These are phyloP conservation scores for Neurospora terricola DNA, from an alignment of 495 filamentous ascomycete genomes.

Conservation along the genomic window DNA sequence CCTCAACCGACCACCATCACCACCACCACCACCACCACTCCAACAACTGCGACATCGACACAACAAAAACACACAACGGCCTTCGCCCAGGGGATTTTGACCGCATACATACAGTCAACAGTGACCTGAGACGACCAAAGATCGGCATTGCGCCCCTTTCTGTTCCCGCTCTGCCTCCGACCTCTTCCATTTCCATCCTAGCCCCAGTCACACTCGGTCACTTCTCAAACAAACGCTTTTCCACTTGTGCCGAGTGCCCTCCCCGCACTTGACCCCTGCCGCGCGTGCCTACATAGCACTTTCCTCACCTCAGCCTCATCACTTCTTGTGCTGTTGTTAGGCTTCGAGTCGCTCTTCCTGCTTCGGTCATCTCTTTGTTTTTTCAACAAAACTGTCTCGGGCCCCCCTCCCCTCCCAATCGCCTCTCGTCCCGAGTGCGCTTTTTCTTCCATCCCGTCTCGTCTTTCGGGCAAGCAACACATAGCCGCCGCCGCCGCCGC, in stretches of 20 bases:
- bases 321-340: background rate
- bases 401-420: background rate
- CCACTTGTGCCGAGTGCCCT: slow-evolving; percentile 1
- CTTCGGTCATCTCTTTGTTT: background rate
- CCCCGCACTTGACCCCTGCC: slow-evolving; percentile 27
- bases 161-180: slow-evolving; percentile 10
- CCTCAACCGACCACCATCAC: background rate
- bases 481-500: background rate
- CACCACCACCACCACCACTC: background rate
- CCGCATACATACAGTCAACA: background rate
- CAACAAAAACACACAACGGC: background rate
- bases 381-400: background rate
- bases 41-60: background rate
- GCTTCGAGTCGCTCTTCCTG: background rate
- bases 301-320: slow-evolving; percentile 26
- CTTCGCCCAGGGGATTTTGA: background rate
- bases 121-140: background rate
- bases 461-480: background rate
- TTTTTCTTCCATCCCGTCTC: slow-evolving; percentile 10
- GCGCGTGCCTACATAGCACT: slow-evolving; percentile 8
- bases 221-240: slow-evolving; percentile 19
- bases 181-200: slow-evolving; percentile 15
- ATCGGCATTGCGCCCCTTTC: slow-evolving; percentile 5
- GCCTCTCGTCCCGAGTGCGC: slow-evolving; percentile 5
- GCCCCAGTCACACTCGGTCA: slow-evolving; percentile 13